Evolutionary conservation across 257 asterid genomes (phyloP).

Genomic region (Scutellaria galericulata): DNA sequence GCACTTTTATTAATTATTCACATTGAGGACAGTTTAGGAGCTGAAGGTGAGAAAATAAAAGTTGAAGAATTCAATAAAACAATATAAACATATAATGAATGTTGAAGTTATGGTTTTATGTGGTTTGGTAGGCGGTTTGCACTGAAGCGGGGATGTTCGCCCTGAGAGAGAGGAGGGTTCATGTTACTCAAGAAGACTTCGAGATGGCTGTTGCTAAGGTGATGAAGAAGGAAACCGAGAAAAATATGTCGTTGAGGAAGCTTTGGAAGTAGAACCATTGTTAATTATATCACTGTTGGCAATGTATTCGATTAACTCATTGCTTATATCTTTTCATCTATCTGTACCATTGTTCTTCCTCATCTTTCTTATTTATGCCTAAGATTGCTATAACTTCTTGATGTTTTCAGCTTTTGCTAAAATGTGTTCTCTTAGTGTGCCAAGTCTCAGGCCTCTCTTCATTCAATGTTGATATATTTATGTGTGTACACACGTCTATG

Average conservation of each 20-base stretch:
- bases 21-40: too few species aligned
- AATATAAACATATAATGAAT: too few species aligned
- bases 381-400: not conserved
- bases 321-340: not conserved
- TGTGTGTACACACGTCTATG: too few species aligned
- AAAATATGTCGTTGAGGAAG: conserved; percentile 91
- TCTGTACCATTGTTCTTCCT: not conserved
- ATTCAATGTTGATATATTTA: too few species aligned
- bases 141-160: conserved; percentile 99
- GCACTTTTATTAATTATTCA: too few species aligned
- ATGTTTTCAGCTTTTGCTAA: not conserved
- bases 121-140: conserved; percentile 86
- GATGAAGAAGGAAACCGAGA: conserved; percentile 96
- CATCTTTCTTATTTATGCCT: not conserved
- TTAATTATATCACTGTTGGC: not conserved
- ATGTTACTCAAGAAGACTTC: conserved; percentile 95
- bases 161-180: conserved; percentile 93
- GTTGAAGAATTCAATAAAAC: too few species aligned
- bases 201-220: conserved; percentile 99
- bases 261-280: conserved; percentile 71
- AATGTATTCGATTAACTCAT: not conserved
- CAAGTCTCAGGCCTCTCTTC: not conserved
- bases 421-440: not conserved
- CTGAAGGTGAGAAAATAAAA: too few species aligned
- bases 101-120: too few species aligned